Percentiles rank a stretch among this genome's conserved stretches.
phyloP scores from a whole-genome alignment of 495 filamentous ascomycete genomes.

The Penicillium maclennaniae region DNA sequence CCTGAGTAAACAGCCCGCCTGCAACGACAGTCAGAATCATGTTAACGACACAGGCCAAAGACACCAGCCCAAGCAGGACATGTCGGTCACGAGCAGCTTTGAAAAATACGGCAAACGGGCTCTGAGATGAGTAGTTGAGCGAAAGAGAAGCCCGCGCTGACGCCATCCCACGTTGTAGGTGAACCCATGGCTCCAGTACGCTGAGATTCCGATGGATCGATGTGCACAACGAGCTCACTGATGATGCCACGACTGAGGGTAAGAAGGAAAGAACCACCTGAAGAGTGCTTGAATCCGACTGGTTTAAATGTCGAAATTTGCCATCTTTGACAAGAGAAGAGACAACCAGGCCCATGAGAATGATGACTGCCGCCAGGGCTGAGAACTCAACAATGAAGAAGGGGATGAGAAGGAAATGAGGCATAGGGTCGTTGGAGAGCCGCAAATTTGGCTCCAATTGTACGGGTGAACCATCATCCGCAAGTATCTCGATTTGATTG shows the following conservation, averaged over 20 bases:
- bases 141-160: slow-evolving; percentile 28
- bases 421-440: slow-evolving; percentile 32
- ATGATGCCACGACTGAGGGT: slow-evolving; percentile 37
- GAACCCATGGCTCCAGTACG: slow-evolving; percentile 44
- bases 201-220: slow-evolving; percentile 41
- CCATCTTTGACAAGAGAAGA: slow-evolving; percentile 33
- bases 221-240: slow-evolving; percentile 34
- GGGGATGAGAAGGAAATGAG: slow-evolving; percentile 40
- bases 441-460: slow-evolving; percentile 23
- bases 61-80: slow-evolving; percentile 30
- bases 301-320: slow-evolving; percentile 32
- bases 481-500: slow-evolving; percentile 33
- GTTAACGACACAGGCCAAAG: slow-evolving; percentile 35
- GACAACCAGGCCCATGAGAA: slow-evolving; percentile 32
- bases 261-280: slow-evolving; percentile 37
- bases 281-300: slow-evolving; percentile 35
- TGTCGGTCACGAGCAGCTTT: slow-evolving; percentile 34
- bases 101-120: slow-evolving; percentile 30
- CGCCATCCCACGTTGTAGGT: slow-evolving; percentile 39
- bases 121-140: slow-evolving; percentile 40
- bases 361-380: slow-evolving; percentile 32
- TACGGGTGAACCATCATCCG: slow-evolving; percentile 33
- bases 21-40: slow-evolving; percentile 34
- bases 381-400: slow-evolving; percentile 41
- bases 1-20: slow-evolving; percentile 38